Percentiles rank a stretch among this genome's conserved stretches.
Evolutionary conservation across 306 rosid species (phyloP).

Genomic region (Inga laurina): DNA sequence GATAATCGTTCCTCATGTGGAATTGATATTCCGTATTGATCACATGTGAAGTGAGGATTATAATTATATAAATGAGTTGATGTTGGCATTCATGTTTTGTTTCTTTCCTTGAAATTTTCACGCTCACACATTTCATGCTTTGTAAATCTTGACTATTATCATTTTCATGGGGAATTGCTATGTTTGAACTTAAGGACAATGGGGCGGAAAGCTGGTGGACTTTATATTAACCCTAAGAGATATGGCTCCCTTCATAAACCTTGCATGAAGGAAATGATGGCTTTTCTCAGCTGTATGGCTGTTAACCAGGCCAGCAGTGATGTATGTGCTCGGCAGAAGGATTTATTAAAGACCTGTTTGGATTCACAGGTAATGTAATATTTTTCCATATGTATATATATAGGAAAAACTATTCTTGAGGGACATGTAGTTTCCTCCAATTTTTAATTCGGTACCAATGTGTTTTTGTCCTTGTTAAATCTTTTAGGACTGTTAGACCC

Average conservation of each 20-base stretch:
- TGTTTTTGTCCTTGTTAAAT: too few relatives aligned
- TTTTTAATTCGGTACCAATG: too few relatives aligned
- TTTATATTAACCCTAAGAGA: constrained; percentile 73
- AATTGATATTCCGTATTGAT: not conserved
- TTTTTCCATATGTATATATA: too few relatives aligned
- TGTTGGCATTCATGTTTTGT: not conserved
- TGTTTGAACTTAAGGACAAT: constrained; percentile 43
- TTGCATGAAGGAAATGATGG: constrained; percentile 87
- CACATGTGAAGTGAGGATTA: not conserved
- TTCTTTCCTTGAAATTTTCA: not conserved
- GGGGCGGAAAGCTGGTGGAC: constrained; percentile 80
- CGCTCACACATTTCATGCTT: not conserved
- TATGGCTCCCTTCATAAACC: constrained; percentile 76
- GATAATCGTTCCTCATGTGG: not conserved
- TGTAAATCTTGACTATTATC: constrained; percentile 2
- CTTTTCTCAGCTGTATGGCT: constrained; percentile 79
- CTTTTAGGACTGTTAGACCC: too few relatives aligned
- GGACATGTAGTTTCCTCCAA: too few relatives aligned
- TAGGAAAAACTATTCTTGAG: too few relatives aligned
- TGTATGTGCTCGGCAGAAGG: constrained; percentile 61
- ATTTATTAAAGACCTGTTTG: constrained; percentile 60
- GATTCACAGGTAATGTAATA: constrained; percentile 67
- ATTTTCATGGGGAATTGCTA: constrained; percentile 29
- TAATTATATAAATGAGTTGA: not conserved
- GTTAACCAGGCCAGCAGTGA: constrained; percentile 43